Evolutionary conservation across 2,329 filamentous ascomycete species (phyloP).

Genomic region (Cordyceps cateniannulata): DNA sequence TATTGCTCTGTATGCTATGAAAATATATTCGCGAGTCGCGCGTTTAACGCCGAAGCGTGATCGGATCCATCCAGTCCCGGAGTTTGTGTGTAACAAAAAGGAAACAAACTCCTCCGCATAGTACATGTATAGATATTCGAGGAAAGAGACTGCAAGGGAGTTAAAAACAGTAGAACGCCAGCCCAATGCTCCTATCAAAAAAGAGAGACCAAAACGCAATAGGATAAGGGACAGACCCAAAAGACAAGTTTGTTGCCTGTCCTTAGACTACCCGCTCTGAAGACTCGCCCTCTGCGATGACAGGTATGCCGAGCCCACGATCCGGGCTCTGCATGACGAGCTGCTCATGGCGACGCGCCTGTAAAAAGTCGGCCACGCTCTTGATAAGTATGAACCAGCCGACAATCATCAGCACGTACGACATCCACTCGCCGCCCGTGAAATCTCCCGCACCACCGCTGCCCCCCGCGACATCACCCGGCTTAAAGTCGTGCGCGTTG

Average conservation of each 20-base stretch:
- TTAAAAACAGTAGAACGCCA: slow-evolving; percentile 1
- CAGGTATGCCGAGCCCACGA: slow-evolving; percentile 72
- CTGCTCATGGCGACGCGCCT: slow-evolving; percentile 84
- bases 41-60: neutral
- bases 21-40: slow-evolving; percentile 8
- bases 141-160: neutral
- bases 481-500: slow-evolving; percentile 84
- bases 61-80: neutral
- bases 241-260: neutral
- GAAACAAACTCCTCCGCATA: slow-evolving; percentile 1
- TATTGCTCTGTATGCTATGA: slow-evolving; percentile 12
- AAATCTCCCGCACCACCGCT: slow-evolving; percentile 50
- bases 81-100: neutral
- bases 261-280: slow-evolving; percentile 67
- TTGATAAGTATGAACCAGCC: slow-evolving; percentile 97
- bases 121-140: slow-evolving; percentile 1
- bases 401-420: slow-evolving; percentile 90
- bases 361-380: slow-evolving; percentile 84
- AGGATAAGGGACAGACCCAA: neutral
- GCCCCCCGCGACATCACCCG: slow-evolving; percentile 55
- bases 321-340: slow-evolving; percentile 90
- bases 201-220: slow-evolving; percentile 25
- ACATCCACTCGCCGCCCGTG: slow-evolving; percentile 76
- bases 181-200: neutral
- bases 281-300: slow-evolving; percentile 80